Percentiles rank a stretch among this genome's conserved stretches.
phyloP scores from a whole-genome alignment of 345 rosid species.

The Pugionium dolabratum region DNA sequence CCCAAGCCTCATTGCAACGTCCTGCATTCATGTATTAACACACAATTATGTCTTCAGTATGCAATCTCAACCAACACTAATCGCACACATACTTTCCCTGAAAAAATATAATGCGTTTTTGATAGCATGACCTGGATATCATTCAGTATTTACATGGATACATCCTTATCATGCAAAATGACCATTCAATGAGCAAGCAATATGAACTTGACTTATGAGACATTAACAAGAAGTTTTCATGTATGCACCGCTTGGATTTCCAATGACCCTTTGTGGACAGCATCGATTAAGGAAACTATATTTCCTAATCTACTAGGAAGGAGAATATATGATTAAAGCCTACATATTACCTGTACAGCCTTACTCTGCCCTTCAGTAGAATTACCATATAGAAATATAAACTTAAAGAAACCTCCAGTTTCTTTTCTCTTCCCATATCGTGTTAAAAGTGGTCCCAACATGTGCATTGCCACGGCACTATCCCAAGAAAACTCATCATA shows the following conservation, averaged over 20 bases:
- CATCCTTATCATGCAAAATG: too few relatives aligned
- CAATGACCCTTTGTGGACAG: constrained; percentile 14
- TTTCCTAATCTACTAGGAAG: not conserved
- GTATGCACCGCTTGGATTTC: not conserved
- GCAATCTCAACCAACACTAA: constrained; percentile 26
- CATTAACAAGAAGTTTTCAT: too few relatives aligned
- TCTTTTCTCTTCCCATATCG: constrained; percentile 73
- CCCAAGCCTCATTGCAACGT: constrained; percentile 74
- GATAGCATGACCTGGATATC: too few relatives aligned
- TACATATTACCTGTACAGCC: constrained; percentile 68
- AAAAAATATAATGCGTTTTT: too few relatives aligned
- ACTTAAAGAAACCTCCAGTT: constrained; percentile 60
- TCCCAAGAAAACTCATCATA: constrained; percentile 83
- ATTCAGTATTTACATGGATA: too few relatives aligned
- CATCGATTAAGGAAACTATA: not conserved
- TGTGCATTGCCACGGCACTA: constrained; percentile 76
- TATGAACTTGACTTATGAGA: too few relatives aligned
- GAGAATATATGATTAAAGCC: constrained; percentile 9
- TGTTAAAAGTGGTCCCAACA: constrained; percentile 73
- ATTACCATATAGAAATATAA: constrained; percentile 82
- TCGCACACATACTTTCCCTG: too few relatives aligned
- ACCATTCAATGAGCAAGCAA: too few relatives aligned
- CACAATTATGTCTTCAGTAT: constrained; percentile 9
- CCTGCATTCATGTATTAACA: constrained; percentile 50
- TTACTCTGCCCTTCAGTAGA: constrained; percentile 64